Base-by-base conservation (phyloP, 169 alveolate species). In the Eimeria necatrix region DNA sequence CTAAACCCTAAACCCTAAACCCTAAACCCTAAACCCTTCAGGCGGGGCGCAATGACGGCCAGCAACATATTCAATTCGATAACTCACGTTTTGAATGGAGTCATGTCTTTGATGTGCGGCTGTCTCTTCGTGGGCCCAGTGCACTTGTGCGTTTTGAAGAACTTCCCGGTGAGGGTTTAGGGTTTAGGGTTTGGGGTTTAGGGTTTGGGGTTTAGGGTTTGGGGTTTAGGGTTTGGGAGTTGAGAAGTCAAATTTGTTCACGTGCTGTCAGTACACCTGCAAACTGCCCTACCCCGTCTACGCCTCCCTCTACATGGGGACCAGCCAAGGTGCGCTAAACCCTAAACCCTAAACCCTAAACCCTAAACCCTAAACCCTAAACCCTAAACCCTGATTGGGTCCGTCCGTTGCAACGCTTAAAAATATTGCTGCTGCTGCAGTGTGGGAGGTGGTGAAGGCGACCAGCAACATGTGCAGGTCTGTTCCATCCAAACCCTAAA, bases 91-190 rank as follows among this genome's bases (percentile, higher is more conserved):
- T 93, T 97, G 83, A 97, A 97, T 71, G 93, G 93, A 46, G 96
- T 97, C 97, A 95, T 97, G 97, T 97, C 98, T 24, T 97, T 97
- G 22, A 87, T 97, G 59, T 97, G 98, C 92, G 98, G 98, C 22
- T 97, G 98, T 49, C 93, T 97, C 60, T 97, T 97, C 89, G 96
- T 97, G 53, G 98, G 98, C 9, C 98, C 98, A 32, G 98, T 96
- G 48, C 98, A 96, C 87, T 90, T 97, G 14, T 97, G 98, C 76
- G 96, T 97, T 73, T 94, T 97, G 86, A 97, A 97, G 78, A 97
- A 97, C 95, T 97, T 97, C 85, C 98, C 98, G 60, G 98, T 97
- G 92, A 93, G 94, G n/a, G n/a, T n/a, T n/a, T n/a, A n/a, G n/a
- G n/a, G n/a, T n/a, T n/a, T n/a, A n/a, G n/a, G n/a, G n/a, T n/a